Percentiles rank a stretch among this genome's conserved stretches.
Conservation (phyloP, 2,329 filamentous ascomycete species). For the Apiospora saccharicola region DNA sequence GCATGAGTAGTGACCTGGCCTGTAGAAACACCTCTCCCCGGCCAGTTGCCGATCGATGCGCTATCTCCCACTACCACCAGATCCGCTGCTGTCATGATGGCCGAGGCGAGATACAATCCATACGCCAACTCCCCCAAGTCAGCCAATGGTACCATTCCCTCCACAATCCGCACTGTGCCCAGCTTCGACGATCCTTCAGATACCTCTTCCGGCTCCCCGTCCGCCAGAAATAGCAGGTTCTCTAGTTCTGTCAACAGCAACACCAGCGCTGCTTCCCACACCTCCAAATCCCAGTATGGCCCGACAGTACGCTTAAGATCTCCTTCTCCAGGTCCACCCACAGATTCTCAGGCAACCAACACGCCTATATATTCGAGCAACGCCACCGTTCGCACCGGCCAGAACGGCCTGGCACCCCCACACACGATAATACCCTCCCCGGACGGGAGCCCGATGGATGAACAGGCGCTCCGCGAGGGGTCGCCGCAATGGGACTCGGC, state of each 20-base stretch:
- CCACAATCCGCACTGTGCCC: slow-evolving; percentile 64
- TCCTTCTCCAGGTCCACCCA: slow-evolving; percentile 33
- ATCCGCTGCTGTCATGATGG: slow-evolving; percentile 16
- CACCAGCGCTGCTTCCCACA: slow-evolving; percentile 55
- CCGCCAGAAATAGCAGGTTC: slow-evolving; percentile 57
- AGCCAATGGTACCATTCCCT: slow-evolving; percentile 34
- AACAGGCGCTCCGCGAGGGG: slow-evolving; percentile 43
- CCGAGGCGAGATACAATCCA: slow-evolving; percentile 27
- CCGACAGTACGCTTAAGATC: slow-evolving; percentile 44
- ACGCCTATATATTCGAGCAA: slow-evolving; percentile 39
- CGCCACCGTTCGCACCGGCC: slow-evolving; percentile 30
- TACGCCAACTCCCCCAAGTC: slow-evolving; percentile 28
- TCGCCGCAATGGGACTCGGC: slow-evolving; percentile 67
- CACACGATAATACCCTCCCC: background rate
- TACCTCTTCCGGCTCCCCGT: slow-evolving; percentile 47
- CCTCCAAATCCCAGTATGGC: slow-evolving; percentile 43
- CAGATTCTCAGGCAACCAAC: background rate
- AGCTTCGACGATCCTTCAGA: slow-evolving; percentile 58
- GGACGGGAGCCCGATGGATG: slow-evolving; percentile 23
- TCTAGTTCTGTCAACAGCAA: slow-evolving; percentile 65
- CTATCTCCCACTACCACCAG: background rate
- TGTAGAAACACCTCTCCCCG: background rate
- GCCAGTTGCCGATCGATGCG: slow-evolving; percentile 7
- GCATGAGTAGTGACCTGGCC: slow-evolving; percentile 19
- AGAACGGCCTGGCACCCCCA: background rate